Conservation (phyloP, 495 filamentous ascomycete species). For the Chaetomium cochliodes region DNA sequence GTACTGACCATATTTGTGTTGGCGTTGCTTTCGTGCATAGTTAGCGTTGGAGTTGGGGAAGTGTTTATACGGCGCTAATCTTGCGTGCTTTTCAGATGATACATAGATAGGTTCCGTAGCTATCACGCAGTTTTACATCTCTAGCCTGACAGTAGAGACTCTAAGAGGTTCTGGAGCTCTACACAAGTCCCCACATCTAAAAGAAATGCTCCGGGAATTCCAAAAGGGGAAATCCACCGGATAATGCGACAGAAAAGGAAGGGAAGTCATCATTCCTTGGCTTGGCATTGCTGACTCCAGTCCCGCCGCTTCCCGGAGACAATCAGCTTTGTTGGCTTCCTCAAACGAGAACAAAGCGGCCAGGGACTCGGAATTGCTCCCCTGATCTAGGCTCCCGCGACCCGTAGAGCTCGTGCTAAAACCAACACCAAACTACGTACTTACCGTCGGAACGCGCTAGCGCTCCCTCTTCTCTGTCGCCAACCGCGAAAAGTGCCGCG, state of each 20-base stretch:
- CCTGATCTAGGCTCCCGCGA: too few relatives aligned
- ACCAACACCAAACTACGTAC: too few relatives aligned
- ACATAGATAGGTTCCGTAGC: too few relatives aligned
- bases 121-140: too few relatives aligned
- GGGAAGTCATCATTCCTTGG: not conserved
- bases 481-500: not conserved
- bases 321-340: not conserved
- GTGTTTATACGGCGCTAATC: not conserved
- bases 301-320: not conserved
- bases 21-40: not conserved
- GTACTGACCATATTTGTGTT: conserved; percentile 12
- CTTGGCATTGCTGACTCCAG: not conserved
- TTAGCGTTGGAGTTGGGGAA: conserved; percentile 16
- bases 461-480: not conserved
- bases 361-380: too few relatives aligned
- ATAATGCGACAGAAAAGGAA: not conserved
- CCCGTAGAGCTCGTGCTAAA: too few relatives aligned
- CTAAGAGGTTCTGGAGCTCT: too few relatives aligned
- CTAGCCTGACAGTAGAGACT: too few relatives aligned
- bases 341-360: not conserved
- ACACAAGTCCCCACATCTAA: too few relatives aligned
- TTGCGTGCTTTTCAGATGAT: too few relatives aligned
- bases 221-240: not conserved
- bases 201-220: too few relatives aligned
- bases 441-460: too few relatives aligned